Percentiles rank a stretch among this genome's conserved stretches.
Evolutionary conservation across 1,284 basidiomycete genomes (phyloP).

Genomic region (Rhodotorula glutinis): DNA sequence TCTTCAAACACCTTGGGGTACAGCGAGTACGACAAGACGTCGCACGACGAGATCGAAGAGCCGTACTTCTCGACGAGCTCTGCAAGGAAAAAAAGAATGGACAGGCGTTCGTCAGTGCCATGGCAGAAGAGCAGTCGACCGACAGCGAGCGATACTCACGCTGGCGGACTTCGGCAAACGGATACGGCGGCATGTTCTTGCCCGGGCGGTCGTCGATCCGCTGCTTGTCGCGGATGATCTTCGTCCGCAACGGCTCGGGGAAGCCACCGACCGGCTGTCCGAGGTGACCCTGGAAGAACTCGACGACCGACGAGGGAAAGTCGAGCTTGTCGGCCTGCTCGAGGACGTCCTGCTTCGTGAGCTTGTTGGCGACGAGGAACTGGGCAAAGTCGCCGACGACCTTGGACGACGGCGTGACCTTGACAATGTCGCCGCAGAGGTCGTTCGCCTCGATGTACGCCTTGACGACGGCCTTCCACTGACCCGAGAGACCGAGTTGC

Average conservation of each 20-base stretch:
- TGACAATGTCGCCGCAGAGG: conserved; percentile 96
- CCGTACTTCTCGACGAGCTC: conserved; percentile 92
- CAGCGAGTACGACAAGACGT: conserved; percentile 95
- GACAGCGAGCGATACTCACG: too few relatives aligned
- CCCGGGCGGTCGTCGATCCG: conserved; percentile 93
- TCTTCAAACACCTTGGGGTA: conserved; percentile 97
- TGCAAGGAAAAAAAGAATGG: too few relatives aligned
- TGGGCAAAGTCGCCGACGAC: conserved; percentile 96
- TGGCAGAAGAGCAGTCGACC: too few relatives aligned
- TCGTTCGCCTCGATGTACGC: conserved; percentile 97
- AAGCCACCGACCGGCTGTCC: conserved; percentile 96
- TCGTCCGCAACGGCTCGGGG: conserved; percentile 89
- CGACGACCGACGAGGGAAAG: conserved; percentile 73
- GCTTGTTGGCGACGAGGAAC: conserved; percentile 81
- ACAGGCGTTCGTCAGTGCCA: too few relatives aligned
- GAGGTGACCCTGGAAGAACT: conserved; percentile 71
- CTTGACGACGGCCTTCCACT: conserved; percentile 96
- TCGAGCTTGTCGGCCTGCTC: conserved; percentile 84
- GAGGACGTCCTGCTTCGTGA: conserved; percentile 81
- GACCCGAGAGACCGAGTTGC: conserved; percentile 92
- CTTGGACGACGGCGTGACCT: conserved; percentile 99
- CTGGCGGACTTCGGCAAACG: conserved; percentile 93
- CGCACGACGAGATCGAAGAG: conserved; percentile 84
- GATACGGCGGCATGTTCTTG: conserved; percentile 75
- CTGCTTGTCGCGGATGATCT: conserved; percentile 89